Evolutionary conservation across 73 alveolate species (phyloP).

Genomic region (Blepharisma japonicum): DNA sequence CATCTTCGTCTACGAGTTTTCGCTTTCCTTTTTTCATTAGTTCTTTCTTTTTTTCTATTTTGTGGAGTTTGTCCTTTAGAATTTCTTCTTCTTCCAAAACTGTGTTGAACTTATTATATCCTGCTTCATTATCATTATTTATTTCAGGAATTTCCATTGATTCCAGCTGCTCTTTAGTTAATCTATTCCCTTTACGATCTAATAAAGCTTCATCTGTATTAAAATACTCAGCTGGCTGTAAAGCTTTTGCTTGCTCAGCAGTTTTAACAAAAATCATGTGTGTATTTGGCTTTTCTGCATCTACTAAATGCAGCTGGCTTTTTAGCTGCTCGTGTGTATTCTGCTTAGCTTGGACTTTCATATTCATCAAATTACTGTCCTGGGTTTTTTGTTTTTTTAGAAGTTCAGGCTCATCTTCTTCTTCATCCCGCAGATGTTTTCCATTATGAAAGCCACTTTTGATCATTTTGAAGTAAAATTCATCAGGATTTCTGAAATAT

Average conservation of each 20-base stretch:
- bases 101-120: background rate
- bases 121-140: background rate
- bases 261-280: background rate
- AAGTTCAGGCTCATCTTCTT: background rate
- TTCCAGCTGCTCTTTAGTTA: background rate
- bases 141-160: background rate
- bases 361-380: slow-evolving; percentile 6
- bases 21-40: background rate
- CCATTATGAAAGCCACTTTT: background rate
- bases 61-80: background rate
- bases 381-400: slow-evolving; percentile 20
- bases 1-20: background rate
- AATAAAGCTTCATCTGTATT: background rate
- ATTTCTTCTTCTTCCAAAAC: background rate
- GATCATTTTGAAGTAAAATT: slow-evolving; percentile 19
- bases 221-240: background rate
- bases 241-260: background rate
- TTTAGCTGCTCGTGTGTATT: background rate
- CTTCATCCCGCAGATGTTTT: background rate
- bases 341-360: background rate
- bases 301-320: slow-evolving; percentile 1
- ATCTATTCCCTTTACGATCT: background rate
- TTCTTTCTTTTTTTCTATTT: background rate
- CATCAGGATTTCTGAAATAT: slow-evolving; percentile 20
- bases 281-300: slow-evolving; percentile 7